A percentile compares a stretch with the other conserved stretches of the same genome.
These are phyloP conservation scores for Oryza coarctata DNA, from an alignment of 176 grass and related monocot genomes.

Conservation along the genomic window DNA sequence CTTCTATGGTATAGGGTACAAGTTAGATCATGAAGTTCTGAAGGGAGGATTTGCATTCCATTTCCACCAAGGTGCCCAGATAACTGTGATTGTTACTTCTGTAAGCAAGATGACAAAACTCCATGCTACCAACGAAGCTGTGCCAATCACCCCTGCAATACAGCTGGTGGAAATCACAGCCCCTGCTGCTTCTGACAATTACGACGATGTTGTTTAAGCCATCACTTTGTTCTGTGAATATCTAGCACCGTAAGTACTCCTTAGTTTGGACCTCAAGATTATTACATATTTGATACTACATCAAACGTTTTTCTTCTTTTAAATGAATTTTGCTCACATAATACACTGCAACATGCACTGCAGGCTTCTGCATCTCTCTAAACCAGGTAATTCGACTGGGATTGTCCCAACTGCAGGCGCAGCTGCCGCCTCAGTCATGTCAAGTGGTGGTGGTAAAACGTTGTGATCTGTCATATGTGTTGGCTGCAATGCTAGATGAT, in stretches of 20 bases:
- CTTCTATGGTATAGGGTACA: constrained; percentile 88
- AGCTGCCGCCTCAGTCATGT: constrained; percentile 82
- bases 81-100: constrained; percentile 80
- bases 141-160: constrained; percentile 74
- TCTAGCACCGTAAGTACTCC: constrained; percentile 74
- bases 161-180: constrained; percentile 93
- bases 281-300: not conserved
- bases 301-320: not conserved
- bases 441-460: constrained; percentile 63
- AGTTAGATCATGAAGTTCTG: constrained; percentile 86
- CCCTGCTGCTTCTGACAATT: constrained; percentile 77
- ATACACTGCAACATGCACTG: constrained; percentile 12
- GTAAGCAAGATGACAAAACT: constrained; percentile 72
- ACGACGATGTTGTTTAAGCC: constrained; percentile 73
- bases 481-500: not conserved
- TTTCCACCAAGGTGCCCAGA: constrained; percentile 70
- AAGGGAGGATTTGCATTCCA: constrained; percentile 82
- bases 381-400: constrained; percentile 74
- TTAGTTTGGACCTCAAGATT: not conserved
- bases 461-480: constrained; percentile 30
- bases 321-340: not conserved
- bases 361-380: constrained; percentile 89
- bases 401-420: constrained; percentile 70
- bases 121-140: constrained; percentile 78
- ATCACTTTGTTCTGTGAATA: constrained; percentile 80